Base-by-base conservation (phyloP, 495 filamentous ascomycete species). In the Penicillium chermesinum region DNA sequence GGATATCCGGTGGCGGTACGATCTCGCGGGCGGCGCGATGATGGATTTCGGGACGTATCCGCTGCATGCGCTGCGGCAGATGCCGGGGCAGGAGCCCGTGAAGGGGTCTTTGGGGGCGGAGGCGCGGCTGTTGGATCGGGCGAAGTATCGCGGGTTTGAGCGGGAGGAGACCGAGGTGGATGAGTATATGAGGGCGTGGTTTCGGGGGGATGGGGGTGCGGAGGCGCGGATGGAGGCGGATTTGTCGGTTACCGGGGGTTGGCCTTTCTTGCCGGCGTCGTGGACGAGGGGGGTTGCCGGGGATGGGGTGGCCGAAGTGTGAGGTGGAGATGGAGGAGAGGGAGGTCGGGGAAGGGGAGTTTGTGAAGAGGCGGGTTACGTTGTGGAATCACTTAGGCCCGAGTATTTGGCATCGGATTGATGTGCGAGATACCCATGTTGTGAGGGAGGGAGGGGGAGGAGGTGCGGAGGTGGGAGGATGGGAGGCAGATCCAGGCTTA, bases 21-120 rank as follows among this genome's bases (percentile, higher is more conserved):
- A 65, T 2, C 66, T 84, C 1, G 60, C 70, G 4, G 82, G 82
- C 0, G 83, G 82, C n/a, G 55, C 70, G 7, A 52, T 79, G 40
- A 79, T 86, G 78, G 80, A 83, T 50, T 62, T 80, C 5, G 74
- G 71, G 5, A 67, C 72, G 0, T 85, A 84, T 54, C 65, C 65
- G 10, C 44, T 79, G 10, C 67, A 65, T 14, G 50, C 64, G 4
- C 48, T 78, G 0, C 55, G 73, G 12, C 64, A 63, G 19, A 61
- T 80, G 16, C 66, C 73, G 34, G 61, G 55, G 1, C 42, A 56
- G 13, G 50, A 57, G 40, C 57, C 66, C 13, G 64, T 66, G 0
- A 55, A 58, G 12, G 64, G 55, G 0, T 1, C 48, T 1, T 15
- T 42, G 6, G 5, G 5, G n/a, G 39, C 20, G 4, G 37, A 41